phyloP scores from a whole-genome alignment of 2,329 filamentous ascomycete species.

The Pseudogymnoascus sp. region DNA sequence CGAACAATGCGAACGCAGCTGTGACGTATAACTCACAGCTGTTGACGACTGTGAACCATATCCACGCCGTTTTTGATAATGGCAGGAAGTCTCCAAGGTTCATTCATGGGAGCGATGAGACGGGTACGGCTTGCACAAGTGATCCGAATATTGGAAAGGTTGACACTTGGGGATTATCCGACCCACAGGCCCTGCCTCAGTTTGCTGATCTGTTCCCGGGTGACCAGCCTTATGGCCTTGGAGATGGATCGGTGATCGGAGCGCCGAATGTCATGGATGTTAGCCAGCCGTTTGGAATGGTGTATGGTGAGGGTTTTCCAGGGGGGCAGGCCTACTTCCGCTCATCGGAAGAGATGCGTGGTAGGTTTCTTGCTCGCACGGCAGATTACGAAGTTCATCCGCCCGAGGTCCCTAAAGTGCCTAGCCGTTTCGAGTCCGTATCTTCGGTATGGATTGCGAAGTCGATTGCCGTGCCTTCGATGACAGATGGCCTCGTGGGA shows the following conservation, averaged over 20 bases:
- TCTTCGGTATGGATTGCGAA: constrained; percentile 89
- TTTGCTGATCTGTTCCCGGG: constrained; percentile 71
- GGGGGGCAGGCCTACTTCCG: constrained; percentile 77
- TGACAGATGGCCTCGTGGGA: constrained; percentile 71
- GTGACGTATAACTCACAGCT: constrained; percentile 82
- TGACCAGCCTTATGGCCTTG: constrained; percentile 68
- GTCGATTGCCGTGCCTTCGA: constrained; percentile 59
- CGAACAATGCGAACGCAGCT: constrained; percentile 61
- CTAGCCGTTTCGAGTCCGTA: constrained; percentile 61
- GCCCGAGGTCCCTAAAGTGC: constrained; percentile 70
- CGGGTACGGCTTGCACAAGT: constrained; percentile 71
- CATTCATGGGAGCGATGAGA: constrained; percentile 74
- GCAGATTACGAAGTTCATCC: constrained; percentile 54
- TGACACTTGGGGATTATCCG: constrained; percentile 74
- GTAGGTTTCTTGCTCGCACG: constrained; percentile 63
- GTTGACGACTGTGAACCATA: constrained; percentile 67
- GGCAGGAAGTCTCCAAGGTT: constrained; percentile 70
- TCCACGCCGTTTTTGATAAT: constrained; percentile 70
- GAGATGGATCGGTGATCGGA: constrained; percentile 67
- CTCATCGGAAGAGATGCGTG: constrained; percentile 64
- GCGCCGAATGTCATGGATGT: constrained; percentile 85
- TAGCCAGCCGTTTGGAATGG: constrained; percentile 74
- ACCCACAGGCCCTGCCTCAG: constrained; percentile 67
- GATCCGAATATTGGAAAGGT: constrained; percentile 71
- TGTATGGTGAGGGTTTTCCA: constrained; percentile 80